Evolutionary conservation across 2,329 filamentous ascomycete genomes (phyloP).

Genomic region (Aspergillus tubingensis): DNA sequence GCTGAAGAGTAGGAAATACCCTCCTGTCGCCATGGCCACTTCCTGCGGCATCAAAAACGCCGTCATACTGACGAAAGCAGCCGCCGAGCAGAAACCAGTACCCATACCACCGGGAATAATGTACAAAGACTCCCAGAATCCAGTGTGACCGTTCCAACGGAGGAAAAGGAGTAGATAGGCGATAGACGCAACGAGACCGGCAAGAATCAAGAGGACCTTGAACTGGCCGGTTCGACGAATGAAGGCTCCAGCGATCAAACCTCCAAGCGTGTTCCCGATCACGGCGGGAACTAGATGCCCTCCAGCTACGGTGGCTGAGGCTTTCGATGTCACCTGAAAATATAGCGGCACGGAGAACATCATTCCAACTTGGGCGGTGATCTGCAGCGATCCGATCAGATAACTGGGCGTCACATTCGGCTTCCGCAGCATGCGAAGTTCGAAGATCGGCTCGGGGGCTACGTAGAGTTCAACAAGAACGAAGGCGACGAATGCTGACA

Average conservation of each 20-base stretch:
- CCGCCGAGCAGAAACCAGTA: constrained; percentile 49
- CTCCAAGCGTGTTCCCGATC: constrained; percentile 64
- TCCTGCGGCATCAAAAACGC: constrained; percentile 49
- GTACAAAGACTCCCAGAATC: constrained; percentile 58
- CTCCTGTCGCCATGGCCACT: constrained; percentile 53
- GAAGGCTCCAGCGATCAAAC: constrained; percentile 59
- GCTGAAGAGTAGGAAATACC: constrained; percentile 50
- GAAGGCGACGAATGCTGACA: constrained; percentile 27
- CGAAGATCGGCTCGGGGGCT: constrained; percentile 40
- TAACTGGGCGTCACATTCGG: constrained; percentile 35
- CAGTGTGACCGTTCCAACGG: constrained; percentile 62
- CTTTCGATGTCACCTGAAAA: constrained; percentile 64
- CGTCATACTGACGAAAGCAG: constrained; percentile 54
- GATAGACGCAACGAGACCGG: constrained; percentile 52
- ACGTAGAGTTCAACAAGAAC: constrained; percentile 34
- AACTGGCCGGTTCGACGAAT: constrained; percentile 64
- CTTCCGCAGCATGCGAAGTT: constrained; percentile 35
- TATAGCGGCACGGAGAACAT: constrained; percentile 70
- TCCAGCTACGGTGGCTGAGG: constrained; percentile 60
- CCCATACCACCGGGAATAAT: constrained; percentile 61
- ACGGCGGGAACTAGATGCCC: constrained; percentile 68
- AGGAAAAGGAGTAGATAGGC: constrained; percentile 56
- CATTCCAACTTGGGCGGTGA: constrained; percentile 60
- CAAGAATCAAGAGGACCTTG: constrained; percentile 56
- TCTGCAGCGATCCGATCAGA: constrained; percentile 54